A percentile compares a stretch with the other conserved stretches of the same genome.
These are phyloP conservation scores for Neofusicoccum parvum DNA, from an alignment of 2,329 filamentous ascomycete genomes.

Conservation along the genomic window DNA sequence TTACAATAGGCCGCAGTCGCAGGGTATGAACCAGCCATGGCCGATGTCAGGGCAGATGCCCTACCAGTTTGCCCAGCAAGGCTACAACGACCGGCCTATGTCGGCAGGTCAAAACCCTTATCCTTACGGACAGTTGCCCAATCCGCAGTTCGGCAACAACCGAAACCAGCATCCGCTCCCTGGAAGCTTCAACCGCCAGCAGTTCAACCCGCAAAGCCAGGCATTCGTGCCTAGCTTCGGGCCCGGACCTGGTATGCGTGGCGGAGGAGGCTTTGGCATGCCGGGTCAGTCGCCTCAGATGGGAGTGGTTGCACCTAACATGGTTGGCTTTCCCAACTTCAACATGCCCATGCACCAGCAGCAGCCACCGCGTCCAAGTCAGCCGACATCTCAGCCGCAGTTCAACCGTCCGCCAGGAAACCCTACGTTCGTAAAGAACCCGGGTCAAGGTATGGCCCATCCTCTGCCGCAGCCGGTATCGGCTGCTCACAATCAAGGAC, in stretches of 20 bases:
- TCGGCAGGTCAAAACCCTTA: constrained; percentile 54
- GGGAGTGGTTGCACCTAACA: constrained; percentile 28
- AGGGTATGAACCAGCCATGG: constrained; percentile 37
- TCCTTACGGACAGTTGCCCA: constrained; percentile 76
- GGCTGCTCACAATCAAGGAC: constrained; percentile 28
- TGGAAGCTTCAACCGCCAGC: constrained; percentile 79
- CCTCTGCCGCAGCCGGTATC: constrained; percentile 29
- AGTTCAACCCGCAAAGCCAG: constrained; percentile 93
- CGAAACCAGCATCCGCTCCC: constrained; percentile 81
- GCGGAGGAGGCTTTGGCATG: constrained; percentile 30
- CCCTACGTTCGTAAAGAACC: constrained; percentile 27
- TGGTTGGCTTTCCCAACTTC: constrained; percentile 29
- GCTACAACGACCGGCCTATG: constrained; percentile 36
- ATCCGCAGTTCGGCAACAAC: constrained; percentile 64
- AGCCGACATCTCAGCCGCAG: constrained; percentile 31
- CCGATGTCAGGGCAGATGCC: constrained; percentile 30
- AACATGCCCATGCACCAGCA: constrained; percentile 22
- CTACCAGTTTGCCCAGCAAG: constrained; percentile 30
- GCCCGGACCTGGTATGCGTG: constrained; percentile 27
- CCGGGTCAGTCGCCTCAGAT: constrained; percentile 33
- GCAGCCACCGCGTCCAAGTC: constrained; percentile 27
- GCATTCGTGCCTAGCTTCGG: constrained; percentile 75
- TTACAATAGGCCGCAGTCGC: constrained; percentile 27
- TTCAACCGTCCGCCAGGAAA: constrained; percentile 31
- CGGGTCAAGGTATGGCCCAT: constrained; percentile 19